phyloP scores from a whole-genome alignment of 2,329 filamentous ascomycete genomes.

The Fusarium luffae region DNA sequence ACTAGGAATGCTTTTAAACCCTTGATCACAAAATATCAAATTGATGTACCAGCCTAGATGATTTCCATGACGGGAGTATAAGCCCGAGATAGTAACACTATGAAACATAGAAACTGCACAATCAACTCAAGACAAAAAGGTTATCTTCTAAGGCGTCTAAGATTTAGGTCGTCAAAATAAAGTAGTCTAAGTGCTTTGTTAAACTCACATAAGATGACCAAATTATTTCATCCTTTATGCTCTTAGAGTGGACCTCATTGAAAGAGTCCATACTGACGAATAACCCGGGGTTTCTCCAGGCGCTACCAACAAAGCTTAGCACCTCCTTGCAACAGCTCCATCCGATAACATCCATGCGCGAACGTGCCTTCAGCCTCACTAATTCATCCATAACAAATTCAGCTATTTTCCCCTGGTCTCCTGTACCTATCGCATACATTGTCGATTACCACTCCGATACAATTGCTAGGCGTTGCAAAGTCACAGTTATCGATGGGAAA shows the following conservation, averaged over 20 bases:
- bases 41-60: not conserved
- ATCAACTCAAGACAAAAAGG: not conserved
- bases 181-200: not conserved
- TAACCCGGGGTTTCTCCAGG: constrained; percentile 39
- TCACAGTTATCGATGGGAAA: constrained; percentile 1
- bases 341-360: not conserved
- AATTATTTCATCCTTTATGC: not conserved
- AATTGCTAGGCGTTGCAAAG: not conserved
- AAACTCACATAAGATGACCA: not conserved
- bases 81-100: not conserved
- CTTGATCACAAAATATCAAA: not conserved
- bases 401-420: not conserved
- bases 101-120: not conserved
- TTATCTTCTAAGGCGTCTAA: not conserved
- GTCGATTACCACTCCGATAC: not conserved
- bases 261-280: not conserved
- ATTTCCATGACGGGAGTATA: not conserved
- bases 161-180: not conserved
- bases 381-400: constrained; percentile 1
- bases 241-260: not conserved
- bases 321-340: constrained; percentile 9
- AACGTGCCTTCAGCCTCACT: constrained; percentile 2
- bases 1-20: not conserved
- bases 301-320: constrained; percentile 2
- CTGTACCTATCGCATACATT: not conserved